phyloP scores from a whole-genome alignment of 495 filamentous ascomycete species.

The Pyrenula massariospora region DNA sequence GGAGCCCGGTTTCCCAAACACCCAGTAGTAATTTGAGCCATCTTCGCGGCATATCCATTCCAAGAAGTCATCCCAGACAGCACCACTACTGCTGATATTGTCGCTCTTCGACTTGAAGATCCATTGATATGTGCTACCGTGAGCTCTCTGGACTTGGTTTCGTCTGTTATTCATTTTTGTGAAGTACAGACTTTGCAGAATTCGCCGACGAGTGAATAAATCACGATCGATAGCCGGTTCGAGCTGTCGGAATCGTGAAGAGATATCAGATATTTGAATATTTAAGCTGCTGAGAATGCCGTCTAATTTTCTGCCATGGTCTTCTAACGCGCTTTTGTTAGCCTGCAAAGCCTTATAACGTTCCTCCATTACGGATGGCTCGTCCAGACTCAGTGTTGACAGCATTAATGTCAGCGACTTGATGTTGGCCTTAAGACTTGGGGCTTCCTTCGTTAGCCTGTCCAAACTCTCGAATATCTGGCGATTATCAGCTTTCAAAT shows the following conservation, averaged over 20 bases:
- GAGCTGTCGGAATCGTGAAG: not conserved
- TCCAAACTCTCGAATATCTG: not conserved
- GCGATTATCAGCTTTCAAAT: not conserved
- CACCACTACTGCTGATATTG: not conserved
- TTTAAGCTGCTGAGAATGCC: not conserved
- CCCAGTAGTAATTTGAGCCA: not conserved
- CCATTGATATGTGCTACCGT: not conserved
- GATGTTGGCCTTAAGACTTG: not conserved
- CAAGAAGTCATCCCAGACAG: not conserved
- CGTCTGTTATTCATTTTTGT: not conserved
- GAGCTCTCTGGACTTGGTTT: not conserved
- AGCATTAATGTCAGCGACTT: not conserved
- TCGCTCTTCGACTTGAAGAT: not conserved
- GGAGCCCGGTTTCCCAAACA: not conserved
- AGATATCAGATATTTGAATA: not conserved
- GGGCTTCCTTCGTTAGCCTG: not conserved
- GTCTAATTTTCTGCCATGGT: not conserved
- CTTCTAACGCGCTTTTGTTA: not conserved
- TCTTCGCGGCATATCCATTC: not conserved
- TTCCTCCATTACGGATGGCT: not conserved
- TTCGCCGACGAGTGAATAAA: not conserved
- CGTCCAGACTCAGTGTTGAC: not conserved
- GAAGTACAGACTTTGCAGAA: not conserved
- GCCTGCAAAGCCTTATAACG: not conserved
- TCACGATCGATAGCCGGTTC: not conserved